Percentiles rank a stretch among this genome's conserved stretches.
Evolutionary conservation across 2,329 filamentous ascomycete species (phyloP).

Genomic region (Albophoma yamanashiensis): DNA sequence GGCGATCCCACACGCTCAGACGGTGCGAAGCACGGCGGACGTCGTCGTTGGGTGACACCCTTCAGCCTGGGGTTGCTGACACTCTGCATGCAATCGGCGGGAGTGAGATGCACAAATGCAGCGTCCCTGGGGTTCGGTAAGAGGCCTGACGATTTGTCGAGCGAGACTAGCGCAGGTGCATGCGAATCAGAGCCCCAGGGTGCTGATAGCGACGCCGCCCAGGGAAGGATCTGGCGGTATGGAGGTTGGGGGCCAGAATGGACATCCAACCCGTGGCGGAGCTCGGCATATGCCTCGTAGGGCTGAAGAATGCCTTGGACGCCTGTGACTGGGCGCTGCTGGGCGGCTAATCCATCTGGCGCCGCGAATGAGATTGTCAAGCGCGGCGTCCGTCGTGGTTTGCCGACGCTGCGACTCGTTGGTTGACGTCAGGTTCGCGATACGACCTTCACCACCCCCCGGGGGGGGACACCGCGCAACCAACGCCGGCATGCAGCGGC

Average conservation of each 20-base stretch:
- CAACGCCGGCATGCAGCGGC: neutral
- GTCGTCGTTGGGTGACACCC: neutral
- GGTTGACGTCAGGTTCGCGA: neutral
- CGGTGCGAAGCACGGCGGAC: neutral
- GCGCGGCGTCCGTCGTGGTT: neutral
- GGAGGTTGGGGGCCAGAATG: neutral
- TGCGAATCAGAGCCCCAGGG: neutral
- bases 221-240: neutral
- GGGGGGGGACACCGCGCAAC: neutral
- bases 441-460: neutral
- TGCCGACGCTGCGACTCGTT: neutral
- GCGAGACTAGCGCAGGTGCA: neutral
- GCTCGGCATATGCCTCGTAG: conserved; percentile 3
- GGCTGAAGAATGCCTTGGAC: conserved; percentile 1
- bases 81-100: neutral
- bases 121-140: neutral
- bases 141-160: neutral
- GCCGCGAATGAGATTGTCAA: neutral
- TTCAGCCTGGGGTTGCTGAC: neutral
- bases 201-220: neutral
- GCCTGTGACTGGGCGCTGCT: neutral
- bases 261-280: neutral
- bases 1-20: neutral
- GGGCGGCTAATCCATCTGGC: neutral
- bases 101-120: neutral